These are phyloP conservation scores for Drechmeria coniospora DNA, from an alignment of 2,329 filamentous ascomycete genomes.

Conservation along the genomic window DNA sequence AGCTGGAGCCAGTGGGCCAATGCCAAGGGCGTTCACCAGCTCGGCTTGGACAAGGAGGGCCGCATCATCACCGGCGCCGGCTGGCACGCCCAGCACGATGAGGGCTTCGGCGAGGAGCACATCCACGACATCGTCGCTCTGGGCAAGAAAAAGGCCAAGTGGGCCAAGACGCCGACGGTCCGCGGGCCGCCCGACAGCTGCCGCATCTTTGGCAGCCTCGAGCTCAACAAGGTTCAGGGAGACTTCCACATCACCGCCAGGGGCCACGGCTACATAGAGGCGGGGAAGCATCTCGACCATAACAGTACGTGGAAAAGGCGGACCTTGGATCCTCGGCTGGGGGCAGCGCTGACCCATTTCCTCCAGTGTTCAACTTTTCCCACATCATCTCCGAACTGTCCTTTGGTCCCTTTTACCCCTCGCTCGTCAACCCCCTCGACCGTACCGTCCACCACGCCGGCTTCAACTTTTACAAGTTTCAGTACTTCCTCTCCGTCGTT, in stretches of 20 bases:
- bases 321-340: neutral
- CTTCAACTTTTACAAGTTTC: slow-evolving; percentile 81
- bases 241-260: slow-evolving; percentile 96
- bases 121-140: slow-evolving; percentile 80
- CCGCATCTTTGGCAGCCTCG: slow-evolving; percentile 75
- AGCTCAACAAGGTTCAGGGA: slow-evolving; percentile 92
- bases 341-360: neutral
- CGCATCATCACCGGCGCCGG: slow-evolving; percentile 40
- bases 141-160: slow-evolving; percentile 45
- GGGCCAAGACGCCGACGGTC: slow-evolving; percentile 60
- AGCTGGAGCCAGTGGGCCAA: slow-evolving; percentile 72
- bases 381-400: slow-evolving; percentile 93
- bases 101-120: slow-evolving; percentile 65
- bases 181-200: slow-evolving; percentile 54
- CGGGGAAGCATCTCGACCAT: slow-evolving; percentile 68
- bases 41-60: slow-evolving; percentile 40
- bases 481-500: slow-evolving; percentile 93
- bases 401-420: slow-evolving; percentile 93
- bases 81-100: slow-evolving; percentile 39
- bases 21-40: slow-evolving; percentile 46
- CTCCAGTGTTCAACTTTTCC: slow-evolving; percentile 91
- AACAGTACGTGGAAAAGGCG: slow-evolving; percentile 46
- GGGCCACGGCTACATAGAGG: slow-evolving; percentile 85
- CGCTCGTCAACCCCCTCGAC: slow-evolving; percentile 85
- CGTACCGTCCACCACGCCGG: slow-evolving; percentile 67